phyloP scores from a whole-genome alignment of 2,329 filamentous ascomycete genomes.

The Nigrospora oryzae region DNA sequence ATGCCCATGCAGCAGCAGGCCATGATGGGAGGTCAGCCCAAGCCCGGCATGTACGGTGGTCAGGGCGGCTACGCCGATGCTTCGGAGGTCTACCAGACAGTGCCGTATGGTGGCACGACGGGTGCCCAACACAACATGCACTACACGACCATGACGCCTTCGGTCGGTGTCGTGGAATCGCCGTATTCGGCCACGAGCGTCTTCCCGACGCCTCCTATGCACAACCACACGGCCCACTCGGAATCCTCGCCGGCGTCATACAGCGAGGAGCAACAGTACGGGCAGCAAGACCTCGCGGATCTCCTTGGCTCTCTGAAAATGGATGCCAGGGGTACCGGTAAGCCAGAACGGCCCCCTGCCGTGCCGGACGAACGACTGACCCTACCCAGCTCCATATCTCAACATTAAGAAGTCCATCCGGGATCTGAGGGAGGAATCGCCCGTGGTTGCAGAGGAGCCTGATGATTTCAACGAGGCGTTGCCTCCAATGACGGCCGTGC shows the following conservation, averaged over 20 bases:
- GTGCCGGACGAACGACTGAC: background rate
- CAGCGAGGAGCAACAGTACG: conserved; percentile 51
- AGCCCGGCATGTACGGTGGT: conserved; percentile 38
- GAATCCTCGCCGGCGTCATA: conserved; percentile 41
- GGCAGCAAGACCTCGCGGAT: conserved; percentile 65
- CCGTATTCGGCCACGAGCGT: conserved; percentile 38
- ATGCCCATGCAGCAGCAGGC: conserved; percentile 42
- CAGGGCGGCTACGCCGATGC: conserved; percentile 40
- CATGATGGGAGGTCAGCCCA: conserved; percentile 31
- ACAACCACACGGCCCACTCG: conserved; percentile 26
- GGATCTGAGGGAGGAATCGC: conserved; percentile 46
- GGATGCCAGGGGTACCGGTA: conserved; percentile 79
- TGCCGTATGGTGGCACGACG: conserved; percentile 37
- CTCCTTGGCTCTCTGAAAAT: conserved; percentile 82
- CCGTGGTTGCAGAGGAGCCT: conserved; percentile 54
- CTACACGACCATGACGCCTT: conserved; percentile 43
- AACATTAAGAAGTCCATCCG: conserved; percentile 44
- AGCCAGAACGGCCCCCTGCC: conserved; percentile 16
- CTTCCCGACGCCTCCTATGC: conserved; percentile 47
- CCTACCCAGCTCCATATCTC: conserved; percentile 69
- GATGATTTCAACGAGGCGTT: conserved; percentile 67
- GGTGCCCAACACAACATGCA: conserved; percentile 38
- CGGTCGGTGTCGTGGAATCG: conserved; percentile 41
- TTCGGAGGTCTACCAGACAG: conserved; percentile 33
- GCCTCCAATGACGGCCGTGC: conserved; percentile 57